Conservation (phyloP, 2,329 filamentous ascomycete genomes). For the Phialophora chinensis region DNA sequence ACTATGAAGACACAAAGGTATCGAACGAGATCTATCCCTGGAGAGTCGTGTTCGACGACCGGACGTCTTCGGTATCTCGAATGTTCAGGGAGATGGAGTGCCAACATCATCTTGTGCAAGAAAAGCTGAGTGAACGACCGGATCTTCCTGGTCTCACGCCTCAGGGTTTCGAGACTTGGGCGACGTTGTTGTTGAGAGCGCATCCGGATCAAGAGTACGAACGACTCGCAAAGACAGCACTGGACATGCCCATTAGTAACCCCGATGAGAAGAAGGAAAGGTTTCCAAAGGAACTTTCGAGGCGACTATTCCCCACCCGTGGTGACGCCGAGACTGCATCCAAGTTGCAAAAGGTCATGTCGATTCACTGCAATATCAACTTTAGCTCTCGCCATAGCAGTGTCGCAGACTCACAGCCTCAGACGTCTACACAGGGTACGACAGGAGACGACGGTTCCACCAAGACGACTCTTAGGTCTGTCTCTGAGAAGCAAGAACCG, state of each 20-base stretch:
- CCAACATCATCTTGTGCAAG: slow-evolving; percentile 70
- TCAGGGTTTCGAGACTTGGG: slow-evolving; percentile 73
- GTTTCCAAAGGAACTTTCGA: slow-evolving; percentile 78
- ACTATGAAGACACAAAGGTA: slow-evolving; percentile 72
- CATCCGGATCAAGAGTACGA: slow-evolving; percentile 77
- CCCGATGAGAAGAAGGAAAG: slow-evolving; percentile 70
- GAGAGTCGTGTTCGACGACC: slow-evolving; percentile 64
- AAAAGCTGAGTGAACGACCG: slow-evolving; percentile 58
- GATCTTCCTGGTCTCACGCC: slow-evolving; percentile 70
- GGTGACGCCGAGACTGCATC: slow-evolving; percentile 65
- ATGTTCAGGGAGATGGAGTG: slow-evolving; percentile 62
- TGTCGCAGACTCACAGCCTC: slow-evolving; percentile 43
- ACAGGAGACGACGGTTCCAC: slow-evolving; percentile 32
- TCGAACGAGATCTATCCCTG: slow-evolving; percentile 72
- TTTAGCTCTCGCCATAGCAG: slow-evolving; percentile 47
- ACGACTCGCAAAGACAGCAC: slow-evolving; percentile 71
- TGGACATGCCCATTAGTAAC: slow-evolving; percentile 73
- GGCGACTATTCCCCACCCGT: slow-evolving; percentile 70
- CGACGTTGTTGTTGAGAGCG: slow-evolving; percentile 73
- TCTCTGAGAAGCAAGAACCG: slow-evolving; percentile 21
- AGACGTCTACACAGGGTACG: slow-evolving; percentile 30
- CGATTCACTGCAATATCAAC: slow-evolving; percentile 57
- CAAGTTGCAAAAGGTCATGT: slow-evolving; percentile 65
- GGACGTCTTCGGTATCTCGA: slow-evolving; percentile 60
- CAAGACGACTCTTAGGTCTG: slow-evolving; percentile 39